Evolutionary conservation across 768 basidiomycete species (phyloP).

Genomic region (Hericium coralloides): DNA sequence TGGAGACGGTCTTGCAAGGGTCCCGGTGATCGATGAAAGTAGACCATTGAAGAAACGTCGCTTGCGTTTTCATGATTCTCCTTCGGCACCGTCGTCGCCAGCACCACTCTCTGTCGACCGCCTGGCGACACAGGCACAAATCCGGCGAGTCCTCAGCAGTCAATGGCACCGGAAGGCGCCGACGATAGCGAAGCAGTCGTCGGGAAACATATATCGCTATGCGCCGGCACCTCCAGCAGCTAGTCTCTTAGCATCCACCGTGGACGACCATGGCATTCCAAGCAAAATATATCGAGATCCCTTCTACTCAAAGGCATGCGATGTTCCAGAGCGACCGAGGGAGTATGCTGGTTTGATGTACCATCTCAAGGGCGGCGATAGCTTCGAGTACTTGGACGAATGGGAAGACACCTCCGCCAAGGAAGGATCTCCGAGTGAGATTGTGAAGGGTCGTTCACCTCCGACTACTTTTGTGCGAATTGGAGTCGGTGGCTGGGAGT

Average conservation of each 20-base stretch:
- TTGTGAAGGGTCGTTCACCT: slow-evolving; percentile 5
- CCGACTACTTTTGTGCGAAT: slow-evolving; percentile 14
- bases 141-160: slow-evolving; percentile 1
- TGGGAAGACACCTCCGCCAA: slow-evolving; percentile 32
- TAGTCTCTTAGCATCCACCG: slow-evolving; percentile 34
- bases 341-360: slow-evolving; percentile 81
- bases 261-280: slow-evolving; percentile 41
- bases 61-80: too few relatives aligned
- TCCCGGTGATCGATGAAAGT: too few relatives aligned
- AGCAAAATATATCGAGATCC: slow-evolving; percentile 66
- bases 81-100: neutral
- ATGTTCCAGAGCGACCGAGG: slow-evolving; percentile 58
- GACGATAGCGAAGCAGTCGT: slow-evolving; percentile 15
- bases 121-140: neutral
- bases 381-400: slow-evolving; percentile 46
- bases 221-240: slow-evolving; percentile 39
- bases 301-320: slow-evolving; percentile 64
- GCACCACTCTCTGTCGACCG: neutral
- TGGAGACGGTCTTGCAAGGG: too few relatives aligned
- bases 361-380: slow-evolving; percentile 54
- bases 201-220: slow-evolving; percentile 37
- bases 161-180: slow-evolving; percentile 7
- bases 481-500: slow-evolving; percentile 70
- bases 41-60: too few relatives aligned
- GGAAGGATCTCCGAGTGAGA: neutral